Evolutionary conservation across 805 yeast genomes (phyloP).

Genomic region (Dipodascopsis uninucleata): DNA sequence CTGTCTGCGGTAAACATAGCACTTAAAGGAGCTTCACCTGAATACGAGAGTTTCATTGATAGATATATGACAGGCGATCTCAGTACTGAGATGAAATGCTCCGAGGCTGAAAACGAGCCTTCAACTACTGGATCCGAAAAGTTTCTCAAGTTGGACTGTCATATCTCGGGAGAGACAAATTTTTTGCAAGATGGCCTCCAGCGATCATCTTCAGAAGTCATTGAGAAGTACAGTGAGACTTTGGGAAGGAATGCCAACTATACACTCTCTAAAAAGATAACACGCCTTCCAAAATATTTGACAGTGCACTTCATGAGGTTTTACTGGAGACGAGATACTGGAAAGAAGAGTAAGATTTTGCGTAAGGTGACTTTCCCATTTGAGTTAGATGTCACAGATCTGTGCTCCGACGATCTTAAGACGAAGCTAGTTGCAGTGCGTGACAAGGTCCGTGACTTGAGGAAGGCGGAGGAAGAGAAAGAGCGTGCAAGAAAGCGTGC

Average conservation of each 20-base stretch:
- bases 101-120: constrained; percentile 51
- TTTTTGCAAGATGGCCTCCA: constrained; percentile 81
- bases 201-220: constrained; percentile 66
- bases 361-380: constrained; percentile 94
- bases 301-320: constrained; percentile 92
- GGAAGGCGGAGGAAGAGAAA: constrained; percentile 69
- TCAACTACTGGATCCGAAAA: constrained; percentile 48
- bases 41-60: constrained; percentile 40
- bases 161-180: constrained; percentile 79
- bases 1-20: constrained; percentile 39
- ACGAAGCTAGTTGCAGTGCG: constrained; percentile 64
- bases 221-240: constrained; percentile 72
- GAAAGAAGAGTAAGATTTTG: constrained; percentile 85
- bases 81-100: constrained; percentile 60
- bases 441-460: constrained; percentile 71
- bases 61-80: constrained; percentile 63
- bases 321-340: constrained; percentile 91
- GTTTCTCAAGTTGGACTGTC: constrained; percentile 78
- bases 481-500: constrained; percentile 68
- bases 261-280: constrained; percentile 55
- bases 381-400: constrained; percentile 81
- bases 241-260: constrained; percentile 70
- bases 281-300: constrained; percentile 78
- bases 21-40: constrained; percentile 32
- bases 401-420: constrained; percentile 75